phyloP scores from a whole-genome alignment of 2,329 filamentous ascomycete species.

The Paecilomyces formosus region DNA sequence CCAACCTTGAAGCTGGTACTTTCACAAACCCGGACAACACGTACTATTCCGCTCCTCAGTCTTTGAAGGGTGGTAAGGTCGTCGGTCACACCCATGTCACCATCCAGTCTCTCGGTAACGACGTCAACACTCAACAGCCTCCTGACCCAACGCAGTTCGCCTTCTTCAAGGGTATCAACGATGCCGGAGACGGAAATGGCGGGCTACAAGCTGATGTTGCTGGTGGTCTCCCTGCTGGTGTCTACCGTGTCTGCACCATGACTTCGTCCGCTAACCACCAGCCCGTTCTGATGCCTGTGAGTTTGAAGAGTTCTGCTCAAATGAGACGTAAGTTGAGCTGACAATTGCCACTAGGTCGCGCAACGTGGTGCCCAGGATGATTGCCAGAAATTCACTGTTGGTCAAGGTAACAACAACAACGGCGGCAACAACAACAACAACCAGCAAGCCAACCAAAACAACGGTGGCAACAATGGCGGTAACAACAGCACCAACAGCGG shows the following conservation, averaged over 20 bases:
- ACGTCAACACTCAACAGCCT: conserved; percentile 27
- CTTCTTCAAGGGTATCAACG: conserved; percentile 55
- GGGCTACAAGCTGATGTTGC: conserved; percentile 38
- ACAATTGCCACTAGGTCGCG: conserved; percentile 26
- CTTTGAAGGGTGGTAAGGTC: conserved; percentile 35
- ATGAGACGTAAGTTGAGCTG: conserved; percentile 6
- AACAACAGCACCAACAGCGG: conserved; percentile 1
- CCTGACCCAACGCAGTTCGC: conserved; percentile 40
- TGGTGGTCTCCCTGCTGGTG: conserved; percentile 41
- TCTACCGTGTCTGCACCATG: conserved; percentile 48
- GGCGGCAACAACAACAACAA: not conserved
- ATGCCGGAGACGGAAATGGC: conserved; percentile 42
- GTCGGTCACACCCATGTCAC: conserved; percentile 38
- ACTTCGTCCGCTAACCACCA: conserved; percentile 47
- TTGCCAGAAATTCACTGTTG: conserved; percentile 44
- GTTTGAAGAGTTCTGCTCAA: not conserved
- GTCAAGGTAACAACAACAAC: conserved; percentile 1
- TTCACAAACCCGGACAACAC: conserved; percentile 49
- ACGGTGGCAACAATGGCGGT: not conserved
- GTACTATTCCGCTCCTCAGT: conserved; percentile 51
- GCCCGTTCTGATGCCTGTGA: conserved; percentile 49
- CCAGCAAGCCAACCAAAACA: conserved; percentile 2
- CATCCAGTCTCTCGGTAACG: conserved; percentile 40
- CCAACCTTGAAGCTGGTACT: conserved; percentile 44
- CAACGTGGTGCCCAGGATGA: conserved; percentile 49